Evolutionary conservation across 2,329 filamentous ascomycete genomes (phyloP).

Genomic region (Harringtonia lauricola): DNA sequence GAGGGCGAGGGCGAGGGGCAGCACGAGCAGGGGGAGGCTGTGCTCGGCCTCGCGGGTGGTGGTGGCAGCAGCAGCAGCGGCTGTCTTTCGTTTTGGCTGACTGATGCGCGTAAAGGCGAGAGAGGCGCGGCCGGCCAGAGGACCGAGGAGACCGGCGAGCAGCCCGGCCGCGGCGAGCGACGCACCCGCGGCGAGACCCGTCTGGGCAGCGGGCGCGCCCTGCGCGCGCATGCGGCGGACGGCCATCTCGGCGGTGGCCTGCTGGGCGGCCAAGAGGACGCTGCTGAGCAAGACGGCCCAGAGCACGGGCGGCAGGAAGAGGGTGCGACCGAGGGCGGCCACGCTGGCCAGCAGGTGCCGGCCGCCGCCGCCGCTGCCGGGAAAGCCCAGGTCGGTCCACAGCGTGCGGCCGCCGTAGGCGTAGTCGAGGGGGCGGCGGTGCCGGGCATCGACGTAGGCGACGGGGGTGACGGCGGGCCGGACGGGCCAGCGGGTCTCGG

Average conservation of each 20-base stretch:
- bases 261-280: slow-evolving; percentile 17
- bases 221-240: slow-evolving; percentile 16
- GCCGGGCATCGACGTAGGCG: not conserved
- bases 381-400: slow-evolving; percentile 20
- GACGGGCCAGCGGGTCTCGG: slow-evolving; percentile 21
- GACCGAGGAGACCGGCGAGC: slow-evolving; percentile 15
- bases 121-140: slow-evolving; percentile 17
- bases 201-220: slow-evolving; percentile 19
- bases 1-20: slow-evolving; percentile 18
- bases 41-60: slow-evolving; percentile 20
- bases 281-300: slow-evolving; percentile 21
- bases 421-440: slow-evolving; percentile 13
- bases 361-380: slow-evolving; percentile 3
- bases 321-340: slow-evolving; percentile 19
- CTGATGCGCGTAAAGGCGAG: slow-evolving; percentile 19
- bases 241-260: slow-evolving; percentile 16
- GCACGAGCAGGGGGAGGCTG: slow-evolving; percentile 19
- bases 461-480: slow-evolving; percentile 6
- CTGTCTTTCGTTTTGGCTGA: too few relatives aligned
- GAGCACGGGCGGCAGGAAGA: slow-evolving; percentile 21
- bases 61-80: not conserved
- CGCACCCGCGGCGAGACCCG: slow-evolving; percentile 14
- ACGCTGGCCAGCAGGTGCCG: slow-evolving; percentile 15
- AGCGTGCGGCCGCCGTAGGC: slow-evolving; percentile 17
- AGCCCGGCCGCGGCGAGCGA: slow-evolving; percentile 4